Evolutionary conservation across 345 rosid species (phyloP), one percentile per base, ranked within the genome.

Genomic region (Dipteronia sinensis): DNA sequence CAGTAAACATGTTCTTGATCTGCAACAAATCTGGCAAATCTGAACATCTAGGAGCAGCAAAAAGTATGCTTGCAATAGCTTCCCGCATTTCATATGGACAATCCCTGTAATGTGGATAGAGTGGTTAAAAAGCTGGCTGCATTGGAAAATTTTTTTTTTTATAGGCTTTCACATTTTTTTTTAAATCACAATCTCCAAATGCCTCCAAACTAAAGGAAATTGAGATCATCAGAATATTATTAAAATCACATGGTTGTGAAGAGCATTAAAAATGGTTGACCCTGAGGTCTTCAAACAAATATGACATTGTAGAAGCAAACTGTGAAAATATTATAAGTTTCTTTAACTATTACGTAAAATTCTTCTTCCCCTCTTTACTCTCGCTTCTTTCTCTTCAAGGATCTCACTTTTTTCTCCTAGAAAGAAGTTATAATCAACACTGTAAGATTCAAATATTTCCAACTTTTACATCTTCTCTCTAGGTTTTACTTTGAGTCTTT

Each of bases 1-100:
- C 75, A 75, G 90, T 77, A 84, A 95, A 88, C 58, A 93, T 81
- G 79, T 93, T 95, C 92, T 88, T 93, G 64, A 95, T 79, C 67
- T 88, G 92, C 82, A 95, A 78, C 79, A 93, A 86, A 82, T 95
- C 99, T 53, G 97, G 94, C 76, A 95, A 88, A 79, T 95, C 97
- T 47, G 99, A 93, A 83, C 98, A 92, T 86, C 98, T 88, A n/a
- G 99, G 94, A 80, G 99, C 92, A 51, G 99, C 91, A 88, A 92
- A 95, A 65, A 93, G 90, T 72, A 95, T 91, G 84, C 97, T 93
- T 51, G 98, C 88, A 80, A 93, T 77, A 78, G 98, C 99, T 83
- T 95, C 99, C 81, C 87, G 90, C 84, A 95, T 69, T 85, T 95
- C 99, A 77, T 88, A 31, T 0, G 99, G 99, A 40, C 99, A 95